A percentile compares a stretch with the other conserved stretches of the same genome.
Conservation (phyloP, 495 filamentous ascomycete genomes). For the Neurospora sp. region DNA sequence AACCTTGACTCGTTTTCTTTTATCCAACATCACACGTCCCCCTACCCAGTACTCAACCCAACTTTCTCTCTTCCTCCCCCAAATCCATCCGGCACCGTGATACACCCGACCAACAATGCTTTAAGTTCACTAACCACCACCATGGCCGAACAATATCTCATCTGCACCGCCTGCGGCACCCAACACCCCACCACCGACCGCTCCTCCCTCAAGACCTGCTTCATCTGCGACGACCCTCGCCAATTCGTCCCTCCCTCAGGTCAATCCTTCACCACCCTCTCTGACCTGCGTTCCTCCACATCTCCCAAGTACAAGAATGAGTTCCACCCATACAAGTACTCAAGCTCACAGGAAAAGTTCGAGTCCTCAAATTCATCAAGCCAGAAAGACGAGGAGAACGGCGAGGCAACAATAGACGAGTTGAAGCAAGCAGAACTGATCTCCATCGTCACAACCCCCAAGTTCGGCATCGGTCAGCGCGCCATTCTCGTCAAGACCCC, state of each 20-base stretch:
- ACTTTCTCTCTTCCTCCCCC: not conserved
- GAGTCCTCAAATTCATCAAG: not conserved
- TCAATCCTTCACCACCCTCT: slow-evolving; percentile 50
- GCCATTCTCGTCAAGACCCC: slow-evolving; percentile 52
- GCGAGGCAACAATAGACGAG: not conserved
- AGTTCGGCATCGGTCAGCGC: slow-evolving; percentile 63
- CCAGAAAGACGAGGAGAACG: no score
- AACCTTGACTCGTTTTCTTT: not conserved
- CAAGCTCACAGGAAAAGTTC: slow-evolving; percentile 15
- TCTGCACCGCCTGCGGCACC: slow-evolving; percentile 62
- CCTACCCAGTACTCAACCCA: not conserved
- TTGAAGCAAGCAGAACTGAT: slow-evolving; percentile 19
- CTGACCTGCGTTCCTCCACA: slow-evolving; percentile 15
- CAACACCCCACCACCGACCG: slow-evolving; percentile 47
- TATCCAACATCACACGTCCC: not conserved
- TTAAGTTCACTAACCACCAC: not conserved
- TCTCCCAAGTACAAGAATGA: slow-evolving; percentile 26
- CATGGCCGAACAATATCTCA: slow-evolving; percentile 2
- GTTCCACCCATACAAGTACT: slow-evolving; percentile 20
- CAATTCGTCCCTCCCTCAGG: slow-evolving; percentile 57
- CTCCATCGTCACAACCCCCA: slow-evolving; percentile 49
- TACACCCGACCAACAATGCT: not conserved
- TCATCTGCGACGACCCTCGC: slow-evolving; percentile 67
- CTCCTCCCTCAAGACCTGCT: slow-evolving; percentile 42
- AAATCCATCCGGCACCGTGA: not conserved